phyloP scores from a whole-genome alignment of 2,329 filamentous ascomycete species.

The Coleophoma eucalyptorum region DNA sequence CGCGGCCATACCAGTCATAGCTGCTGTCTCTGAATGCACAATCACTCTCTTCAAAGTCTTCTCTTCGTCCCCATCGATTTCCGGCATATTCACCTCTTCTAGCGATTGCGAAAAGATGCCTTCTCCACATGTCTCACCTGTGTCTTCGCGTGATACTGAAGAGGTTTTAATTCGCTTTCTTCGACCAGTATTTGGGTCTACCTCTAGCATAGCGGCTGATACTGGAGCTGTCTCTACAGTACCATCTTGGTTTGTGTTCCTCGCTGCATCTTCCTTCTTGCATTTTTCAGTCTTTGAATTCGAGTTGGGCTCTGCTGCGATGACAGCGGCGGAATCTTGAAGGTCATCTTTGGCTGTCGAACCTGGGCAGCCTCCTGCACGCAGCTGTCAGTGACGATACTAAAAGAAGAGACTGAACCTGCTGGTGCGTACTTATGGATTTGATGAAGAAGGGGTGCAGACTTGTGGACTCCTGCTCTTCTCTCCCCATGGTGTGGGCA shows the following conservation, averaged over 20 bases:
- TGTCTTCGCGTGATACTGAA: no score
- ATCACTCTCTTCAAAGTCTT: no score
- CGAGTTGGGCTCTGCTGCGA: neutral
- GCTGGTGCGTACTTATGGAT: slow-evolving; percentile 16
- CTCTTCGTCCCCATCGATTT: no score
- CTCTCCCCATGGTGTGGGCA: slow-evolving; percentile 22
- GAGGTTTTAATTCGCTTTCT: slow-evolving; percentile 39
- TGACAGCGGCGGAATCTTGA: neutral
- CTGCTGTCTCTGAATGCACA: no score
- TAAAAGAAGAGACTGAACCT: no score
- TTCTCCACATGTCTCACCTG: no score
- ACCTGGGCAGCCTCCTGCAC: neutral
- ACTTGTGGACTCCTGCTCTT: slow-evolving; percentile 19
- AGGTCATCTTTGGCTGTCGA: neutral
- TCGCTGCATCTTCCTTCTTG: no score
- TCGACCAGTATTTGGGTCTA: slow-evolving; percentile 26
- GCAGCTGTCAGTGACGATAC: no score
- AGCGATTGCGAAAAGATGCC: no score
- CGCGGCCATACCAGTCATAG: no score
- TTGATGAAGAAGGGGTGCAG: slow-evolving; percentile 28
- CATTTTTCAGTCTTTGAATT: neutral
- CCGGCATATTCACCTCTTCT: no score
- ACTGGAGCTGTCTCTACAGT: neutral
- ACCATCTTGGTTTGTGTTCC: neutral
- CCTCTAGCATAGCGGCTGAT: slow-evolving; percentile 14